These are phyloP conservation scores for Fusarium sp. DNA, from an alignment of 2,329 filamentous ascomycete species.

Conservation along the genomic window DNA sequence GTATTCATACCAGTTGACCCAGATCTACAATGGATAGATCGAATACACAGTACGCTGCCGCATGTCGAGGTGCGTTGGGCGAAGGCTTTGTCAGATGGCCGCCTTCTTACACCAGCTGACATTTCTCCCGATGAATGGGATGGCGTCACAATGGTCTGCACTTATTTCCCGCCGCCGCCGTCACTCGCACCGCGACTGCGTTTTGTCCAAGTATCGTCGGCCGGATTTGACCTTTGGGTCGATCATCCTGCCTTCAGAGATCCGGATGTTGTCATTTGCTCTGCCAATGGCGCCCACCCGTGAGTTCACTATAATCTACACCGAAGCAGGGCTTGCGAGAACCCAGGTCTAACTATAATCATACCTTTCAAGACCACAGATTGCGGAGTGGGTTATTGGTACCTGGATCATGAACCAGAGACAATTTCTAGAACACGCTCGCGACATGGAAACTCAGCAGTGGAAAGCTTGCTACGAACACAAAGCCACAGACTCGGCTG, in stretches of 20 bases:
- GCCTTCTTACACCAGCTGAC: not conserved
- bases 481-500: not conserved
- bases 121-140: conserved; percentile 2
- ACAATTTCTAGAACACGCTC: not conserved
- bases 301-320: not conserved
- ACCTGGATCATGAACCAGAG: conserved; percentile 4
- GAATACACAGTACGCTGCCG: not conserved
- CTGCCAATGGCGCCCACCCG: not conserved
- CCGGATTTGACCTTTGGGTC: not conserved
- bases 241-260: not conserved
- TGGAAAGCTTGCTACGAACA: not conserved
- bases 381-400: conserved; percentile 2
- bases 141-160: not conserved
- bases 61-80: not conserved
- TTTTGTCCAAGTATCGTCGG: not conserved
- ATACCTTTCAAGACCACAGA: not conserved
- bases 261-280: not conserved
- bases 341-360: no score
- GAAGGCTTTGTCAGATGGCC: not conserved
- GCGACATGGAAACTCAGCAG: not conserved
- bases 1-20: not conserved
- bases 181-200: not conserved
- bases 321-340: no score
- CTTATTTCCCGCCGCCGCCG: not conserved
- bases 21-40: not conserved